Conservation (phyloP, 805 yeast genomes). For the Metschnikowia cerradonensis region DNA sequence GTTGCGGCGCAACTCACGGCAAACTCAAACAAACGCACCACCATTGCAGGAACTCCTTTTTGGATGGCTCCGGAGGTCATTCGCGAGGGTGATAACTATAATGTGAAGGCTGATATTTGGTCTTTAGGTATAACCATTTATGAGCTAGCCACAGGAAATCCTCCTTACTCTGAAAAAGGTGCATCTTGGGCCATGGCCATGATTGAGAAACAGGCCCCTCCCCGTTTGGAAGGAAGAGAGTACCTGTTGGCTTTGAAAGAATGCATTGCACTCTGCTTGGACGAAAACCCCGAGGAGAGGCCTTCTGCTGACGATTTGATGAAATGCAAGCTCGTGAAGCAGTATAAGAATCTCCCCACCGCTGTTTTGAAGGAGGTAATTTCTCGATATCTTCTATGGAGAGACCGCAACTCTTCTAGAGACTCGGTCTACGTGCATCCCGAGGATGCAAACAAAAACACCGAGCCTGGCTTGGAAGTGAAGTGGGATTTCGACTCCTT, state of each 20-base stretch:
- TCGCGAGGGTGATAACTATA: slow-evolving; percentile 83
- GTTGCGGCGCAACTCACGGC: slow-evolving; percentile 92
- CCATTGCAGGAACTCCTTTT: slow-evolving; percentile 94
- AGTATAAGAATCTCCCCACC: slow-evolving; percentile 59
- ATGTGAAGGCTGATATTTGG: slow-evolving; percentile 95
- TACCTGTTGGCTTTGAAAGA: slow-evolving; percentile 77
- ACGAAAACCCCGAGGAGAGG: slow-evolving; percentile 88
- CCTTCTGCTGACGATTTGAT: slow-evolving; percentile 80
- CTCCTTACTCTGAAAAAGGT: slow-evolving; percentile 94
- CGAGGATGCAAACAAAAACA: slow-evolving; percentile 15
- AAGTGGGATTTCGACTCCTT: slow-evolving; percentile 91
- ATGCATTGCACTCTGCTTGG: slow-evolving; percentile 84
- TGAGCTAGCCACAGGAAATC: slow-evolving; percentile 95
- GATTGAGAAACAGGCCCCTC: slow-evolving; percentile 90
- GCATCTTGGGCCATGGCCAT: slow-evolving; percentile 92
- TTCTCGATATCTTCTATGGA: slow-evolving; percentile 65
- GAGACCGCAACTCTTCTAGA: slow-evolving; percentile 60
- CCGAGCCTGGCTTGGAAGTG: slow-evolving; percentile 36
- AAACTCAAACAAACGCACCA: slow-evolving; percentile 72
- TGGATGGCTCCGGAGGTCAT: slow-evolving; percentile 99
- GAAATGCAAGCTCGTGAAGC: slow-evolving; percentile 67
- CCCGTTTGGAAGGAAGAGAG: slow-evolving; percentile 86
- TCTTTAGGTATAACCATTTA: slow-evolving; percentile 90
- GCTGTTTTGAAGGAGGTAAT: slow-evolving; percentile 67
- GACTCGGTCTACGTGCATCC: slow-evolving; percentile 43